phyloP scores from a whole-genome alignment of 2,329 filamentous ascomycete species.

The Fusarium acutatum region DNA sequence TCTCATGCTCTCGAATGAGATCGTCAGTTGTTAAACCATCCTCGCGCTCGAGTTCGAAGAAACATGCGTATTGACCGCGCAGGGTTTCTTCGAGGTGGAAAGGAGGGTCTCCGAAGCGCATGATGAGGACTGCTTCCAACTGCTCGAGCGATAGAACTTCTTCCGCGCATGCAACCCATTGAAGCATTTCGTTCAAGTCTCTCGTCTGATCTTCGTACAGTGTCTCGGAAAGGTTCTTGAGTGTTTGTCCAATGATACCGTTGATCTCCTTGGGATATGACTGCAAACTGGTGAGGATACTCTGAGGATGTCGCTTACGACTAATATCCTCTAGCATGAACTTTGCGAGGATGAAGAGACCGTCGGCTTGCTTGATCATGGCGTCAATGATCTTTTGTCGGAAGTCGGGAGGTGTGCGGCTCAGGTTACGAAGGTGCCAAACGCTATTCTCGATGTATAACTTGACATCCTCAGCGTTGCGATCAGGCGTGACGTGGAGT shows the following conservation, averaged over 20 bases:
- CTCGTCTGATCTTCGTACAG: conserved; percentile 50
- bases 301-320: conserved; percentile 54
- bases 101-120: conserved; percentile 52
- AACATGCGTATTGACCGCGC: conserved; percentile 55
- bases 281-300: conserved; percentile 54
- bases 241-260: conserved; percentile 53
- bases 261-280: conserved; percentile 56
- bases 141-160: conserved; percentile 54
- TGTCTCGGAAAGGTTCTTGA: conserved; percentile 51
- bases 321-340: conserved; percentile 60
- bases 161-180: conserved; percentile 57
- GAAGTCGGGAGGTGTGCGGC: conserved; percentile 44
- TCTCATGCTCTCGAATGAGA: conserved; percentile 50
- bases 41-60: conserved; percentile 56
- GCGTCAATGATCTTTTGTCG: conserved; percentile 50
- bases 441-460: conserved; percentile 54
- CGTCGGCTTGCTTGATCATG: conserved; percentile 54
- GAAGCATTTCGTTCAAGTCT: conserved; percentile 57
- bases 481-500: conserved; percentile 53
- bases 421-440: conserved; percentile 49
- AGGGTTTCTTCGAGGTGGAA: conserved; percentile 54
- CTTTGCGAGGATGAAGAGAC: conserved; percentile 59
- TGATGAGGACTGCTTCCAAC: conserved; percentile 54
- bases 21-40: conserved; percentile 55
- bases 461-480: conserved; percentile 53